A percentile compares a stretch with the other conserved stretches of the same genome.
Conservation (phyloP, 345 rosid genomes). For the Turnera subulata region DNA sequence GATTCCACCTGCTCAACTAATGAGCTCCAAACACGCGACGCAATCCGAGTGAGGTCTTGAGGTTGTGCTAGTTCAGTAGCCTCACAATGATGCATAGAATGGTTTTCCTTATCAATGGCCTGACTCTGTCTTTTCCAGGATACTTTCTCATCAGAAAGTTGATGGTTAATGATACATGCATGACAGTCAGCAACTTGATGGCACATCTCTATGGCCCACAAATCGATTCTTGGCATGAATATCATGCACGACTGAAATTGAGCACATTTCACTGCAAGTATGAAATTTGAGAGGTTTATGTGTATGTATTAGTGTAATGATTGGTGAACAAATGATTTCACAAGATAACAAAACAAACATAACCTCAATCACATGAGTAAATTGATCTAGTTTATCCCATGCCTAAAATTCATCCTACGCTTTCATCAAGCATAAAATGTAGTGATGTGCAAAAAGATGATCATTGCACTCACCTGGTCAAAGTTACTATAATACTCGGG, state of each 20-base stretch:
- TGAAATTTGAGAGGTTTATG: constrained; percentile 19
- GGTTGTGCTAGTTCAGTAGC: constrained; percentile 26
- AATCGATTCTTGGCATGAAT: constrained; percentile 91
- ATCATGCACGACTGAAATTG: constrained; percentile 54
- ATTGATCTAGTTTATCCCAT: no score
- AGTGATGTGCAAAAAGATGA: no score
- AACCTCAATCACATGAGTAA: neutral
- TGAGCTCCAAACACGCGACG: constrained; percentile 75
- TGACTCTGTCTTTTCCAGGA: constrained; percentile 19
- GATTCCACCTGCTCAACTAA: constrained; percentile 89
- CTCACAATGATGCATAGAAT: constrained; percentile 18
- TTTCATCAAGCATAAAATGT: no score
- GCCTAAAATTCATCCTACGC: no score
- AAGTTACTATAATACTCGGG: no score
- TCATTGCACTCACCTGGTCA: no score
- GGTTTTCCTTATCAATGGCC: constrained; percentile 13
- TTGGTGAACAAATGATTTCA: neutral
- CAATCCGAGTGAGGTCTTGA: constrained; percentile 26
- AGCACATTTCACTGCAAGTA: constrained; percentile 72
- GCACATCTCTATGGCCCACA: constrained; percentile 75
- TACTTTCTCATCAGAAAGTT: constrained; percentile 24
- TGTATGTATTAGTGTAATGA: constrained; percentile 12
- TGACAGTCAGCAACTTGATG: constrained; percentile 21
- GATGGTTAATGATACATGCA: constrained; percentile 21
- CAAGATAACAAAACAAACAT: neutral